Evolutionary conservation across 2,329 filamentous ascomycete genomes (phyloP).

Genomic region (Pseudogymnoascus sp.): DNA sequence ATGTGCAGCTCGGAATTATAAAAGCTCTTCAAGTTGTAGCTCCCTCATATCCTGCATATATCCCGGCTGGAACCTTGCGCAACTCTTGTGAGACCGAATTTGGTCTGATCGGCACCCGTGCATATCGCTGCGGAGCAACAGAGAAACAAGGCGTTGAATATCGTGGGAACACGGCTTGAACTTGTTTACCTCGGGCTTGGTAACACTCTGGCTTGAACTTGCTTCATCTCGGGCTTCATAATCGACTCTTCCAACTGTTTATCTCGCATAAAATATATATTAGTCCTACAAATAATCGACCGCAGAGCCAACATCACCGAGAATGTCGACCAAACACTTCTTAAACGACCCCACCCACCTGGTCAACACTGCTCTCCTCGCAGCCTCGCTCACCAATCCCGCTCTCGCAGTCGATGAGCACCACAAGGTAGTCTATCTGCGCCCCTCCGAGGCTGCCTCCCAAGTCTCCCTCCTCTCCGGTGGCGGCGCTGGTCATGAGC

Average conservation of each 20-base stretch:
- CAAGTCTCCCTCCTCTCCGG: slow-evolving; percentile 80
- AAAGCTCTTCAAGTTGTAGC: not conserved
- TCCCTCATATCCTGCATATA: not conserved
- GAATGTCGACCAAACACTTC: slow-evolving; percentile 69
- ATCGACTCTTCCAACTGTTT: not conserved
- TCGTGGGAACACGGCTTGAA: too few species aligned
- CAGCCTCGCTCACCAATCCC: slow-evolving; percentile 76
- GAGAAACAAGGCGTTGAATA: not conserved
- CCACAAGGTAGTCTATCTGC: slow-evolving; percentile 78
- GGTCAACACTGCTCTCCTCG: slow-evolving; percentile 66
- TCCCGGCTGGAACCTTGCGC: slow-evolving; percentile 1
- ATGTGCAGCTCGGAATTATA: not conserved
- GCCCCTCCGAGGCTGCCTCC: slow-evolving; percentile 42
- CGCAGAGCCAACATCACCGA: slow-evolving; percentile 9
- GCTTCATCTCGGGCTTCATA: not conserved
- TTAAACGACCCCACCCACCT: slow-evolving; percentile 75
- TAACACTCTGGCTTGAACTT: not conserved
- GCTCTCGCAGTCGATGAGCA: slow-evolving; percentile 66
- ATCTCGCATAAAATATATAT: not conserved
- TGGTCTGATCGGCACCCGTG: not conserved
- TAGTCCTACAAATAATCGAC: not conserved
- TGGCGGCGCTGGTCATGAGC: slow-evolving; percentile 85
- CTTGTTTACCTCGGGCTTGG: too few species aligned
- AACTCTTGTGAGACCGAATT: not conserved
- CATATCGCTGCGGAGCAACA: not conserved